Evolutionary conservation across 768 basidiomycete genomes (phyloP), one percentile per base, ranked within the genome.

Genomic region (Infundibulicybe gibba): DNA sequence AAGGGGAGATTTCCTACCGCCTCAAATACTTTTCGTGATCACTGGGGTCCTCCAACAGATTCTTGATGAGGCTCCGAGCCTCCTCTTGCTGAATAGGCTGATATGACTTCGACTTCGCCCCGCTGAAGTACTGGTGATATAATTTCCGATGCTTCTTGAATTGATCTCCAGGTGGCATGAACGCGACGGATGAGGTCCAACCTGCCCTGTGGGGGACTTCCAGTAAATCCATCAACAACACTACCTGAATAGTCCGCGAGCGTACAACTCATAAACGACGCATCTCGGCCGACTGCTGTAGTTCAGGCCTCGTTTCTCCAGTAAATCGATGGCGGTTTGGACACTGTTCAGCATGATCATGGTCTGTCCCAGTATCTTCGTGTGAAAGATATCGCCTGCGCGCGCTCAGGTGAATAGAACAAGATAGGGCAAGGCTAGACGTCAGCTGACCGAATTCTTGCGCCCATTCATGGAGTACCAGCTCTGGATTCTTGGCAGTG

Each of bases 261-360:
- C 35, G 3, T 38, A 38, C 35, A 38, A 19, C 35, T 38, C 35
- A 19, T n/a, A 38, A 19, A 19, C 17, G 17, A 38, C 35, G 10
- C 14, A 38, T 38, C 35, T 51, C n/a, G 58, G 58, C 30, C 62
- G 43, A 37, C 58, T 56, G 11, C 58, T 57, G 47, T 64, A 62
- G 4, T 57, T 53, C 16, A 50, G 41, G 14, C 55, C 52, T 10
- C 59, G 45, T 43, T 61, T 61, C 8, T 52, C 51, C 5, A 52
- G 44, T 35, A 53, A 39, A 35, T 52, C 51, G 17, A 30, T 30
- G 11, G 49, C 51, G 20, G 44, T 48, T 19, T 38, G 35, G 14
- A 38, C 35, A 19, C 35, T 21, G 25, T 48, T 45, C 9, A 52
- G 30, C 11, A 52, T 42, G n/a, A 52, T 38, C 32, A 52, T 31